These are phyloP conservation scores for Dipodascus geniculatus DNA, from an alignment of 805 yeast genomes.

Conservation along the genomic window DNA sequence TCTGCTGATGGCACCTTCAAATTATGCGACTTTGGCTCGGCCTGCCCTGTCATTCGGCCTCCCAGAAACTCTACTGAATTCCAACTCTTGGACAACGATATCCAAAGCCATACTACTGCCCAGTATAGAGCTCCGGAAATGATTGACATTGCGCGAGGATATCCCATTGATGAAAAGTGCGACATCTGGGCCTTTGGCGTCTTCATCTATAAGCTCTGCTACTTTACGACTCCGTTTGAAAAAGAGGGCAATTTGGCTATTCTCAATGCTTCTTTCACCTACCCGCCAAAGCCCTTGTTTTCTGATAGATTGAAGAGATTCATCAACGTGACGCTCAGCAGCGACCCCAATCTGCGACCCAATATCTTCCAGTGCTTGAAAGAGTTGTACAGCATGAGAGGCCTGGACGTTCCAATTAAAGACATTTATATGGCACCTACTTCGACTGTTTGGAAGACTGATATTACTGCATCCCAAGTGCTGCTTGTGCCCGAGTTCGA, in stretches of 20 bases:
- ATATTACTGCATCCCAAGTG: conserved; percentile 3
- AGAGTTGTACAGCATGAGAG: conserved; percentile 51
- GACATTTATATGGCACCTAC: conserved; percentile 18
- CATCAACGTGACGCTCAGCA: conserved; percentile 69
- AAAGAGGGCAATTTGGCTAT: conserved; percentile 73
- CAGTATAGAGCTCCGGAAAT: conserved; percentile 94
- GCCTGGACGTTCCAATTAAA: conserved; percentile 38
- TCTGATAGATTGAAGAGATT: conserved; percentile 64
- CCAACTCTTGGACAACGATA: conserved; percentile 65
- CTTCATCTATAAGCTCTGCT: conserved; percentile 79
- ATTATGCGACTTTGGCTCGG: conserved; percentile 89
- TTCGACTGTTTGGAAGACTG: conserved; percentile 4
- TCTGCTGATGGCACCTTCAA: conserved; percentile 59
- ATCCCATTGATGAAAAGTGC: conserved; percentile 81
- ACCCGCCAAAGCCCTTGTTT: conserved; percentile 57
- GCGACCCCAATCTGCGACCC: conserved; percentile 73
- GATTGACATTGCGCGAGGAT: conserved; percentile 75
- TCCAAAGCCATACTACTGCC: conserved; percentile 85
- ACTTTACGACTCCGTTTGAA: conserved; percentile 92
- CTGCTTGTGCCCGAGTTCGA: conserved; percentile 3
- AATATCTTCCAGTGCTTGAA: conserved; percentile 69
- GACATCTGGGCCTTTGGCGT: conserved; percentile 98
- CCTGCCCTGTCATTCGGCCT: conserved; percentile 56
- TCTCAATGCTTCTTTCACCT: conserved; percentile 68
- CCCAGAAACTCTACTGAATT: conserved; percentile 68